phyloP scores from a whole-genome alignment of 345 rosid species.

The Firmiana major region DNA sequence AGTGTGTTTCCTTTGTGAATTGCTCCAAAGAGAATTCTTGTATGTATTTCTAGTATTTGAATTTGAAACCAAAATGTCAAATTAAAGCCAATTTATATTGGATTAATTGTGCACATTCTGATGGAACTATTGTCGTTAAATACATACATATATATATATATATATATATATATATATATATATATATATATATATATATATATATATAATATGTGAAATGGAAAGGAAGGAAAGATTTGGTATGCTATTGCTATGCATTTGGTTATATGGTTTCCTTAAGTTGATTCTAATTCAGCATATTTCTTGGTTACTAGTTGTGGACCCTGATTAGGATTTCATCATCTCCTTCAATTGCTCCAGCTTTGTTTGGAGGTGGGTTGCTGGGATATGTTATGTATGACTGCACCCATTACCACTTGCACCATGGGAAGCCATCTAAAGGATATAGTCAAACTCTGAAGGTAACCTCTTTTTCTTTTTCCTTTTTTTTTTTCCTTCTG shows the following conservation, averaged over 20 bases:
- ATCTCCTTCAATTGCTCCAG: constrained; percentile 54
- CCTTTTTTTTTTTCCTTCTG: neutral
- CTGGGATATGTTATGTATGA: constrained; percentile 71
- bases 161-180: no score
- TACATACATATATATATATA: no score
- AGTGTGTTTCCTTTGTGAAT: neutral
- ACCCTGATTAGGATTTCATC: constrained; percentile 39
- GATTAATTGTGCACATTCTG: neutral
- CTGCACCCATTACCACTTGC: constrained; percentile 64
- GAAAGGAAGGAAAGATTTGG: no score
- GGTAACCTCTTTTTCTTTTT: constrained; percentile 26
- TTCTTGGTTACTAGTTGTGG: constrained; percentile 42
- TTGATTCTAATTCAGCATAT: neutral
- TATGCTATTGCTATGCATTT: neutral
- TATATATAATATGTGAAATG: no score
- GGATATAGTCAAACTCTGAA: constrained; percentile 45
- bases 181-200: no score
- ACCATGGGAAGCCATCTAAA: constrained; percentile 63
- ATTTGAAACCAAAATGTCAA: no score
- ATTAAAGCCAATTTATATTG: no score
- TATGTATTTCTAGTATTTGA: neutral
- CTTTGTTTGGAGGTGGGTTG: constrained; percentile 61
- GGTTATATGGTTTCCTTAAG: neutral
- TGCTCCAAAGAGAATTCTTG: neutral
- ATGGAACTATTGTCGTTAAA: neutral